Evolutionary conservation across 139 green algal species (phyloP).

Genomic region (Tetradesmus lagerheimii): DNA sequence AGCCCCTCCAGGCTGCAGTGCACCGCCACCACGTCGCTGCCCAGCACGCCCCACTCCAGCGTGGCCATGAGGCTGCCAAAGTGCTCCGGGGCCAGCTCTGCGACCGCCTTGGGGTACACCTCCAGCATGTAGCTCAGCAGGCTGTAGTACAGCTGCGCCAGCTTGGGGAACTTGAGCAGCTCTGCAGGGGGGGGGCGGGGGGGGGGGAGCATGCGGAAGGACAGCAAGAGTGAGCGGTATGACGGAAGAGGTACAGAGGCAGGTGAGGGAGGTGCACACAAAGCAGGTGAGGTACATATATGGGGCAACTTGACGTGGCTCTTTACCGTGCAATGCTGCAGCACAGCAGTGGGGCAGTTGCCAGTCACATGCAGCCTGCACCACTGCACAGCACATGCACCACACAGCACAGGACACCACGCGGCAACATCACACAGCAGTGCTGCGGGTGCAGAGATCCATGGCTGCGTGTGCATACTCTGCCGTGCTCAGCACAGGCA

Average conservation of each 20-base stretch:
- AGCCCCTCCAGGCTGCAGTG: slow-evolving; percentile 61
- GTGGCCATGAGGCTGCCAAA: slow-evolving; percentile 71
- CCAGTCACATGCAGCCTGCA: too few relatives aligned
- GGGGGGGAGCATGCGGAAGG: not conserved
- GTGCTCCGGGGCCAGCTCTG: slow-evolving; percentile 58
- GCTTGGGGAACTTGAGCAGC: slow-evolving; percentile 86
- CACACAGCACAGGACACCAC: too few relatives aligned
- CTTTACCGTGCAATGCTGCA: too few relatives aligned
- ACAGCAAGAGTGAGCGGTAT: not conserved
- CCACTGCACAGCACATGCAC: too few relatives aligned
- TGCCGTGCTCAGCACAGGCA: not conserved
- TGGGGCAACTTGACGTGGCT: too few relatives aligned
- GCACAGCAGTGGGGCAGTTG: too few relatives aligned
- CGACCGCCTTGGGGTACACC: slow-evolving; percentile 75
- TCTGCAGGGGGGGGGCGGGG: slow-evolving; percentile 55
- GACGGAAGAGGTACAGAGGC: not conserved
- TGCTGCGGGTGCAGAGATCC: too few relatives aligned
- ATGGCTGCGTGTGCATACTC: not conserved
- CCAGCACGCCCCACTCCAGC: slow-evolving; percentile 72
- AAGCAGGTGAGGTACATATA: too few relatives aligned
- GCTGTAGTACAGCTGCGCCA: slow-evolving; percentile 83
- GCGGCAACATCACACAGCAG: too few relatives aligned
- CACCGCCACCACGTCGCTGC: slow-evolving; percentile 58
- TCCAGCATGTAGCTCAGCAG: slow-evolving; percentile 88
- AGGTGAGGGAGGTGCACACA: not conserved